Evolutionary conservation across 345 rosid species (phyloP), one percentile per base, ranked within the genome.

Genomic region (Dimocarpus longan): DNA sequence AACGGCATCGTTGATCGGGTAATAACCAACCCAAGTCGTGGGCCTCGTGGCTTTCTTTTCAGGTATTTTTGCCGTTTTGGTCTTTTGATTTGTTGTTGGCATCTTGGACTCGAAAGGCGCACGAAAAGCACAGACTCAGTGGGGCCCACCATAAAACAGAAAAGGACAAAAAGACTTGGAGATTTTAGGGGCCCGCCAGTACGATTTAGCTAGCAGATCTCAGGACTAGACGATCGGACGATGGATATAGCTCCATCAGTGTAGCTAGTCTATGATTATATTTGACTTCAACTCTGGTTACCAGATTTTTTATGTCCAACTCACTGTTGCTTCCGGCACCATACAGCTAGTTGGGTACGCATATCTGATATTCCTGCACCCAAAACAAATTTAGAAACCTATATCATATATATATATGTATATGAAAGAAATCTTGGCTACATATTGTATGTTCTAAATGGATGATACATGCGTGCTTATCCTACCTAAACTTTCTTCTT

Each of bases 101-200:
- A 76, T 66, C 77, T 63, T 43, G 3, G 16, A 46, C 19, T 24
- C 1, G 76, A 74, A 74, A 43, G 6, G 21, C 19, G 22, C 37
- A 74, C 3, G 59, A 63, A 74, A 74, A 22, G 59, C 37, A 12
- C 26, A 2, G 1, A 28, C 32, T 8, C 70, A n/a, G 48, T n/a
- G 50, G 79, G 79, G 13, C 2, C 37, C 37, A 52, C 71, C 71
- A 32, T 22, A 3, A 8, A 19, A 6, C 50, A 15, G 59, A 11
- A 32, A 12, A 66, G 4, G 3, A 28, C 44, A n/a, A 76, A 68
- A 64, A 68, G 54, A 19, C 0, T 2, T 1, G 0, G 22, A 50
- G 80, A 71, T 71, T 24, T 65, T 11, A 5, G 70, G 83, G 80
- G 73, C 68, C 77, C 80, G 21, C 54, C 2, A 7, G 64, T 56